These are phyloP conservation scores for Geotrichum klebahnii DNA, from an alignment of 1,139 yeast species.

Conservation along the genomic window DNA sequence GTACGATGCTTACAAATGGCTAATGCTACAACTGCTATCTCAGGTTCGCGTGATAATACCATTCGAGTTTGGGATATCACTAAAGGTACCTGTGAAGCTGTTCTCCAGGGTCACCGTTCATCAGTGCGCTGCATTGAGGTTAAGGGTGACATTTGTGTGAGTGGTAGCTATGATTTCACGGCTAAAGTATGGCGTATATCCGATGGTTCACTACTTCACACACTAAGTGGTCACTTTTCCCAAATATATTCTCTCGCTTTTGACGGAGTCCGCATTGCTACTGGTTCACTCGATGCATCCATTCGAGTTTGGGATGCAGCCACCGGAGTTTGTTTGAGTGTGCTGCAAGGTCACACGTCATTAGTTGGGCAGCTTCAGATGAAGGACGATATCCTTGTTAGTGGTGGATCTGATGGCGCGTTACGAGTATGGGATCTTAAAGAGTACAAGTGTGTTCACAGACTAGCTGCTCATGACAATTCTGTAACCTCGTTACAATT, in stretches of 20 bases:
- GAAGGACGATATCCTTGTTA: slow-evolving; percentile 77
- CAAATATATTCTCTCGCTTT: slow-evolving; percentile 83
- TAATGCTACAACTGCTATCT: slow-evolving; percentile 67
- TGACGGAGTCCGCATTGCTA: slow-evolving; percentile 71
- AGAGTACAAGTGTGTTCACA: slow-evolving; percentile 79
- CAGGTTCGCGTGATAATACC: slow-evolving; percentile 88
- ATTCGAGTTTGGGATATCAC: slow-evolving; percentile 87
- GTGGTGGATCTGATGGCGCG: slow-evolving; percentile 89
- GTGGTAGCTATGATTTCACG: slow-evolving; percentile 87
- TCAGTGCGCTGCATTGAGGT: slow-evolving; percentile 76
- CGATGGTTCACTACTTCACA: slow-evolving; percentile 69
- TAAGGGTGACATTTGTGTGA: slow-evolving; percentile 41
- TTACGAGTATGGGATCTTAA: slow-evolving; percentile 93
- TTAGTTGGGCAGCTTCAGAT: slow-evolving; percentile 77
- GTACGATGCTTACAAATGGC: slow-evolving; percentile 85
- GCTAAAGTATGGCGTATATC: slow-evolving; percentile 84
- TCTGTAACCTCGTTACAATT: slow-evolving; percentile 84
- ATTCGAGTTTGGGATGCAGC: slow-evolving; percentile 86
- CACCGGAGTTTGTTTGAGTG: slow-evolving; percentile 72
- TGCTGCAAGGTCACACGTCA: slow-evolving; percentile 72
- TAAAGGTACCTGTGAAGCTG: slow-evolving; percentile 66
- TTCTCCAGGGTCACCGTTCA: slow-evolving; percentile 70
- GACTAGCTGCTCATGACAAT: slow-evolving; percentile 76
- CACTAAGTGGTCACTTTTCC: slow-evolving; percentile 79
- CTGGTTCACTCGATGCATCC: slow-evolving; percentile 88